A percentile compares a stretch with the other conserved stretches of the same genome.
Conservation (phyloP, 2,329 filamentous ascomycete species). For the Ophiocordyceps polyrhachis-furcata region DNA sequence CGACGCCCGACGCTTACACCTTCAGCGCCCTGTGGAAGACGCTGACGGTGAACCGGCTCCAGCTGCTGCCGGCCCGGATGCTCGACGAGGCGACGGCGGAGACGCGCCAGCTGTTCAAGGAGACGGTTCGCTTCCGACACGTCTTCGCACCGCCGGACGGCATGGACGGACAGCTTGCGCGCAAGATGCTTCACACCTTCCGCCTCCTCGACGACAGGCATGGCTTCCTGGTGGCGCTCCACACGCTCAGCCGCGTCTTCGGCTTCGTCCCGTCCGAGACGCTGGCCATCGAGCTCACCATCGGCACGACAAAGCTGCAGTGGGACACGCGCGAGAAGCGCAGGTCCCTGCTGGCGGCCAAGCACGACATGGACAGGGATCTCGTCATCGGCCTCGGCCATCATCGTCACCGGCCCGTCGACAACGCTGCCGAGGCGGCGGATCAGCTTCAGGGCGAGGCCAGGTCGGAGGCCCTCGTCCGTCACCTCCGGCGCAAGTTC, state of each 20-base stretch:
- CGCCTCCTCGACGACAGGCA: constrained; percentile 24
- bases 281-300: constrained; percentile 26
- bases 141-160: constrained; percentile 23
- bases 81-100: constrained; percentile 12
- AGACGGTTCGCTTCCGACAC: constrained; percentile 28
- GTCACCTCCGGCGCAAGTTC: constrained; percentile 21
- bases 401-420: constrained; percentile 9
- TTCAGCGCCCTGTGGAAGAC: constrained; percentile 50
- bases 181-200: constrained; percentile 31
- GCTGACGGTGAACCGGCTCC: constrained; percentile 29
- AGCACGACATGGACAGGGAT: constrained; percentile 22
- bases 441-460: constrained; percentile 15
- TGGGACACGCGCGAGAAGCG: constrained; percentile 22
- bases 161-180: constrained; percentile 27
- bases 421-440: neutral
- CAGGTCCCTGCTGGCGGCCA: constrained; percentile 21
- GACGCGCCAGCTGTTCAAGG: constrained; percentile 25
- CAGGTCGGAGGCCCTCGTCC: constrained; percentile 20
- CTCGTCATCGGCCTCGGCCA: constrained; percentile 12
- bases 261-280: constrained; percentile 24
- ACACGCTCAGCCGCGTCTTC: constrained; percentile 23
- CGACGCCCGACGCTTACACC: constrained; percentile 47
- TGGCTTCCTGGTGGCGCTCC: constrained; percentile 26
- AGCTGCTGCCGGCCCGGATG: constrained; percentile 13
- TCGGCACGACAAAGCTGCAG: constrained; percentile 24